phyloP scores from a whole-genome alignment of 495 filamentous ascomycete species.

The Lentithecium fluviatile region DNA sequence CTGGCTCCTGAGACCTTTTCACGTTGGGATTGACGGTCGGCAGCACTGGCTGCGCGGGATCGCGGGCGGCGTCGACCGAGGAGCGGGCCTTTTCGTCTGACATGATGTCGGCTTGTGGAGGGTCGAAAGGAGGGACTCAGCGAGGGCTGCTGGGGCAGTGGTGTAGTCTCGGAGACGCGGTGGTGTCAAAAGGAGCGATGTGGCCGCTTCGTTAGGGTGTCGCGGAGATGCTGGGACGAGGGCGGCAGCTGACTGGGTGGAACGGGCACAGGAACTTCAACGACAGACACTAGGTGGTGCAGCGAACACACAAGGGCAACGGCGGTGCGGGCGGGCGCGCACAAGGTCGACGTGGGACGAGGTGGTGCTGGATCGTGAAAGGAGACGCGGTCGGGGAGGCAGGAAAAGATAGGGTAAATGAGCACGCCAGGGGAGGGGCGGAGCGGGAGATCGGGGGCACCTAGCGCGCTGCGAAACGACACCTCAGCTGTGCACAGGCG shows the following conservation, averaged over 20 bases:
- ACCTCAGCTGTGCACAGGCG: not conserved
- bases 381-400: not conserved
- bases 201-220: not conserved
- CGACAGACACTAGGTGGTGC: not conserved
- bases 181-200: constrained; percentile 5
- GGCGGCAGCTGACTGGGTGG: constrained; percentile 15
- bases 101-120: constrained; percentile 45
- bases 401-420: constrained; percentile 1
- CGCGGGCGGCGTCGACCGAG: constrained; percentile 67
- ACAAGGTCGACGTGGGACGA: not conserved
- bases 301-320: constrained; percentile 5
- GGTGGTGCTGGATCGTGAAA: not conserved
- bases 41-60: constrained; percentile 60
- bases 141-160: constrained; percentile 1
- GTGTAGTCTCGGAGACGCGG: not conserved
- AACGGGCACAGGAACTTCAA: constrained; percentile 15
- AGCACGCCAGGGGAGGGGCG: constrained; percentile 4
- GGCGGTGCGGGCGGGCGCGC: constrained; percentile 13
- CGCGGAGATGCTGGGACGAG: constrained; percentile 3
- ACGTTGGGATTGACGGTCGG: constrained; percentile 74
- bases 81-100: constrained; percentile 71
- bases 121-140: constrained; percentile 19
- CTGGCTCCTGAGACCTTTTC: constrained; percentile 61
- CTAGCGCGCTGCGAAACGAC: not conserved
- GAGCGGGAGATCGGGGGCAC: not conserved